Evolutionary conservation across 176 grass and related monocot genomes (phyloP), one percentile per base, ranked within the genome.

Genomic region (Musa schizocarpa): DNA sequence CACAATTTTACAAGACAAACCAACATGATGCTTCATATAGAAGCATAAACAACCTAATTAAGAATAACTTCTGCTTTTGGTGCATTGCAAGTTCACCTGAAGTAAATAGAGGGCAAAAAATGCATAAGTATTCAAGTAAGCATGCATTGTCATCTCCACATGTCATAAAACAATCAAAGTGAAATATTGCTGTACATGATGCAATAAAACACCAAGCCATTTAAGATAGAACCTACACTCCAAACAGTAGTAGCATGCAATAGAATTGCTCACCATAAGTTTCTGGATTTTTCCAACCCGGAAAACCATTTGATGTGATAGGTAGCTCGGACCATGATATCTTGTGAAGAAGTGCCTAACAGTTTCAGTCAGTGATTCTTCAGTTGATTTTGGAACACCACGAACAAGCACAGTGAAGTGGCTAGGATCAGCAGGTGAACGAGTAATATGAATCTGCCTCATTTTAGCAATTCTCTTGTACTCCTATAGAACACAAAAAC

Each of bases 201-300:
- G 34, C 11, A 70, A 50, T 20, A 21, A 48, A 10, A 11, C 0
- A 23, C 17, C 14, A 48, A 48, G 9, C 29, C 3, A 19, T 61
- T 19, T n/a, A 21, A n/a, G 2, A 21, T 61, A n/a, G 9, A 61
- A 8, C 57, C 13, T 61, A 61, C 2, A n/a, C 57, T 61, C 13
- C 57, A 61, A 61, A 61, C n/a, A 20, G 3, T 50, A 69, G 17
- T 8, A 68, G 13, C 17, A 69, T n/a, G 34, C 67, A 11, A 50
- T 69, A 69, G 14, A 17, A 76, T 75, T 86, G 50, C 88, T 82
- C 82, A 98, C 94, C 94, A 98, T 77, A 65, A 98, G 83, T 85
- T 93, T 98, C 49, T 98, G 90, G 77, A 98, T 63, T 79, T 89
- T 98, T 50, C 94, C 94, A 81, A 62, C 94, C 86, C 90, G 88